Evolutionary conservation across 176 grass and related monocot species (phyloP), one percentile per base, ranked within the genome.

Genomic region (Neostapfia colusana): DNA sequence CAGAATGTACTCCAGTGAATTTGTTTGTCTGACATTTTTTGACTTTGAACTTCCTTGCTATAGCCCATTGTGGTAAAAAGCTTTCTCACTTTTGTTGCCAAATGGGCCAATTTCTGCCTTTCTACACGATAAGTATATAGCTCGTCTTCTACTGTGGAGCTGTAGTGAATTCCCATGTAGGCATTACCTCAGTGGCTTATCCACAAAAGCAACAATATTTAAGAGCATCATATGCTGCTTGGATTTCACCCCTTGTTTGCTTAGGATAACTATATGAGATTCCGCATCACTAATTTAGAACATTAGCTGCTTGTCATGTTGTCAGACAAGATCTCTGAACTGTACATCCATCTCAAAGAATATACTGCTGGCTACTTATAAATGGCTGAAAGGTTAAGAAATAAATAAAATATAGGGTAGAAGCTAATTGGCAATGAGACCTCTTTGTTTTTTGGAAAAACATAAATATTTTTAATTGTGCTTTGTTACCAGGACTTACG

Each of bases 191-290:
- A 45, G 43, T 45, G 43, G 43, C 43, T 45, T 50, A 49, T 49
- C 15, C 46, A 49, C 46, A 49, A 49, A 49, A 16, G 6, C 14
- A 5, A 49, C 46, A 6, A 49, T 18, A 37, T 50, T 69, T 63
- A 37, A 83, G 15, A 57, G 21, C 21, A 61, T 71, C 62, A 76
- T 83, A 42, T 70, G 53, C 57, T 69, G 46, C 21, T 70, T 81
- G 3, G 27, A 18, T 79, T 73, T 74, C 25, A 21, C 60, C 20
- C 13, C 24, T 42, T 24, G 10, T 35, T n/a, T 74, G 66, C 23
- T 17, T 69, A 75, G 70, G 37, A 15, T 48, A 81, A 68, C 43
- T 27, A 69, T 76, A 70, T 21, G 16, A 26, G 25, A 44, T 76
- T 81, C 25, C 44, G 14, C 17, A 44, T 63, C 63, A 36, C 37